phyloP scores from a whole-genome alignment of 257 asterid species.

The Solanum clarkiae region DNA sequence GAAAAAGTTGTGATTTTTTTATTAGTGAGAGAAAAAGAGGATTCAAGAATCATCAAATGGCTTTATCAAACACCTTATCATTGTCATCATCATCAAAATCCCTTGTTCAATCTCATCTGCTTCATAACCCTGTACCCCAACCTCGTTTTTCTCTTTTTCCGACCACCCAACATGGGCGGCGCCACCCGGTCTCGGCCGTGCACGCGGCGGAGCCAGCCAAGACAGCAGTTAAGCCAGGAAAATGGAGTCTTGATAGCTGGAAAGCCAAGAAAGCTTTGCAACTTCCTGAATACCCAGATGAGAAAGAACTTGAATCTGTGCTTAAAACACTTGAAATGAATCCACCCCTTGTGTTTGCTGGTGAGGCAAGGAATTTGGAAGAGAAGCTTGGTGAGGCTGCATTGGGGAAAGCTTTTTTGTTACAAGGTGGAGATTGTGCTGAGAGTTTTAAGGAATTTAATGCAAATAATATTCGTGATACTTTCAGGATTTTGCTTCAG shows the following conservation, averaged over 20 bases:
- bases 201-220: conserved; percentile 68
- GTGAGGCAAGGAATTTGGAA: conserved; percentile 74
- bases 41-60: conserved; percentile 15
- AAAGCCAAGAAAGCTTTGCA: conserved; percentile 63
- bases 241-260: conserved; percentile 59
- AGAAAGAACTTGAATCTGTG: conserved; percentile 47
- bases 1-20: not conserved
- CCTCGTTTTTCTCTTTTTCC: conserved; percentile 14
- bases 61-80: conserved; percentile 42
- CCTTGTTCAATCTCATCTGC: conserved; percentile 21
- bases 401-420: conserved; percentile 64
- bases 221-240: conserved; percentile 6
- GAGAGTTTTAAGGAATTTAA: conserved; percentile 80
- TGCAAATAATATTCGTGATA: conserved; percentile 66
- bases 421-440: conserved; percentile 88
- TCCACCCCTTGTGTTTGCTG: conserved; percentile 85
- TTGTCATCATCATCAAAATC: conserved; percentile 36
- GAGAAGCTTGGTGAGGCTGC: conserved; percentile 74
- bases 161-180: conserved; percentile 17
- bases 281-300: conserved; percentile 68
- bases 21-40: not conserved
- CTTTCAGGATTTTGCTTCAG: conserved; percentile 67
- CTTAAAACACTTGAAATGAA: conserved; percentile 40
- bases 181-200: conserved; percentile 48
- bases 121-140: conserved; percentile 6